Evolutionary conservation across 495 filamentous ascomycete genomes (phyloP), one percentile per base, ranked within the genome.

Genomic region (Aspergillus kassunensis): DNA sequence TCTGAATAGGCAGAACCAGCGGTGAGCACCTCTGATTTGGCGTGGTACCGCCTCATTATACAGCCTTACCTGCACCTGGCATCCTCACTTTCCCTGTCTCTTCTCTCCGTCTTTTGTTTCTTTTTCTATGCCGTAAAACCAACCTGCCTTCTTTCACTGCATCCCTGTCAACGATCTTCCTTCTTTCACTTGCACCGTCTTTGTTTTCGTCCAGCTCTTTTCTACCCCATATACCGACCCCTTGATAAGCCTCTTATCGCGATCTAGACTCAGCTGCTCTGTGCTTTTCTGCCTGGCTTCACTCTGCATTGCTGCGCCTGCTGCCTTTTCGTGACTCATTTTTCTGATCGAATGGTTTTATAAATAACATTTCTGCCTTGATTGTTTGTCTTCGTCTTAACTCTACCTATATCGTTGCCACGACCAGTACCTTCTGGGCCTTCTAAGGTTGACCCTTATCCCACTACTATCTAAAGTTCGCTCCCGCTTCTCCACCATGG

Each of bases 201-300:
- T 31, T 19, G 15, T 21, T 13, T 40, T 43, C 35, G 18, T 56
- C 35, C 48, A 40, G 16, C 20, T 36, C 40, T 39, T 44, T n/a
- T 25, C 23, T 51, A 48, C 52, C 47, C 56, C 51, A 37, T 52
- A 49, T 33, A 35, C 27, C 11, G 13, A n/a, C 3, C 51, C 47
- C 35, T 56, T 41, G 62, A 65, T 65, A 65, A 62, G 56, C 57
- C 44, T 49, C 60, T 63, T 60, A 62, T 65, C 59, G 53, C 33
- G 47, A 31, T 51, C 56, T 56, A 59, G 57, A 53, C 44, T 41
- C 53, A 27, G 20, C 49, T 35, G 44, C 44, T 46, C 23, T n/a
- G 21, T 43, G 21, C 24, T 46, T 42, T n/a, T 46, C 44, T 46
- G 44, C 44, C 44, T 46, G 44, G 39, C 39, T 27, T 42, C 42